phyloP scores from a whole-genome alignment of 176 grass and related monocot genomes.

The Oropetium thomaeum region DNA sequence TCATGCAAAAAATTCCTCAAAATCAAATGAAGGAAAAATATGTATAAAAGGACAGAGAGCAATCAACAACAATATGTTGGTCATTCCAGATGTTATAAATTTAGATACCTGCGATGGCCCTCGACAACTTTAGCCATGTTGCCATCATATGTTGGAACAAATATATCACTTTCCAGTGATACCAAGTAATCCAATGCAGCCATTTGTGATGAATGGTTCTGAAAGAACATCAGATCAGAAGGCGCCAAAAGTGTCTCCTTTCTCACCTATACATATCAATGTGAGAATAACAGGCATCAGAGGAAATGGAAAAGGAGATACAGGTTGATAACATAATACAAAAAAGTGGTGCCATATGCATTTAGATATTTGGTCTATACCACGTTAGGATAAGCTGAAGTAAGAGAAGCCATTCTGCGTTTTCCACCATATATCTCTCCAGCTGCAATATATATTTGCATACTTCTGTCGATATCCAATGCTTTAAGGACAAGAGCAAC shows the following conservation, averaged over 20 bases:
- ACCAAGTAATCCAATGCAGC: conserved; percentile 96
- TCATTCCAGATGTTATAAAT: neutral
- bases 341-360: neutral
- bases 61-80: neutral
- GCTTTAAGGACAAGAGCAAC: conserved; percentile 79
- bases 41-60: neutral
- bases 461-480: conserved; percentile 66
- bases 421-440: conserved; percentile 88
- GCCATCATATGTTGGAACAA: conserved; percentile 90
- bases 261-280: conserved; percentile 54
- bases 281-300: neutral
- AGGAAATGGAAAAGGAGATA: neutral
- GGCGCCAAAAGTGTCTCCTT: conserved; percentile 80
- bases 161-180: conserved; percentile 89
- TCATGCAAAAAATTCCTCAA: neutral
- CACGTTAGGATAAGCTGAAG: conserved; percentile 79
- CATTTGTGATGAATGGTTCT: conserved; percentile 98
- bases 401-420: conserved; percentile 70
- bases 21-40: neutral
- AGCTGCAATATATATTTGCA: conserved; percentile 92
- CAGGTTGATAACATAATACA: neutral
- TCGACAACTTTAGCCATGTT: conserved; percentile 98
- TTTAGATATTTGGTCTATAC: conserved; percentile 33
- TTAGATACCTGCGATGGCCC: conserved; percentile 82
- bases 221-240: conserved; percentile 83